Evolutionary conservation across 2,329 filamentous ascomycete genomes (phyloP), one percentile per base, ranked within the genome.

Genomic region (Cladorrhinum sp.): DNA sequence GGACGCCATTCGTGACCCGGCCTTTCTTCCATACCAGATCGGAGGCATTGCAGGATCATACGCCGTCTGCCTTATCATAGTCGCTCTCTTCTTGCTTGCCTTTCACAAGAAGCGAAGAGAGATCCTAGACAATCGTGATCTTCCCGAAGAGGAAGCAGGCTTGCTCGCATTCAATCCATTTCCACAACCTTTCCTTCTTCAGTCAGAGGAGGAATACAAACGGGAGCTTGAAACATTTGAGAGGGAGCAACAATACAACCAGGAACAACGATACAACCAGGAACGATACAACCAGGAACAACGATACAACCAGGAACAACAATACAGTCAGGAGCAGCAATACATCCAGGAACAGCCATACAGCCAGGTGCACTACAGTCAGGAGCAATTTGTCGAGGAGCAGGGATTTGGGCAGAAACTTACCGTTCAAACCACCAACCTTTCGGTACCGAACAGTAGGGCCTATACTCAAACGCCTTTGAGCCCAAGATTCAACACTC

Each of bases 31-130:
- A 18, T 87, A 86, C 61, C 89, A 97, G 74, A 87, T 97, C 67
- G 89, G 90, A 65, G 91, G 88, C 66, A 90, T 98, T 62, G 82
- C 93, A 61, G 92, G 88, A 63, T 88, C 90, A 61, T 97, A 97
- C 84, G 81, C 93, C 61, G 74, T 91, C 62, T 90, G 86, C 36
- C 81, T 96, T 70, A 80, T 92, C 69, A 75, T 95, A 68, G 85
- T 95, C 68, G 87, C 91, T 68, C 78, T 85, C 32, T 77, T 85
- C 51, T 78, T 92, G 7, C 78, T 92, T 48, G 73, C 83, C 22
- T 79, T 92, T 7, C 77, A 82, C 56, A 85, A 81, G 72, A 79
- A 73, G 61, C 78, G 84, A 22, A 81, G 83, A 23, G 76, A 81
- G 53, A 81, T 79, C 62, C 73, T 86, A 50, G 70, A 72, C 55